phyloP scores from a whole-genome alignment of 306 rosid genomes.

The Quercus variabilis region DNA sequence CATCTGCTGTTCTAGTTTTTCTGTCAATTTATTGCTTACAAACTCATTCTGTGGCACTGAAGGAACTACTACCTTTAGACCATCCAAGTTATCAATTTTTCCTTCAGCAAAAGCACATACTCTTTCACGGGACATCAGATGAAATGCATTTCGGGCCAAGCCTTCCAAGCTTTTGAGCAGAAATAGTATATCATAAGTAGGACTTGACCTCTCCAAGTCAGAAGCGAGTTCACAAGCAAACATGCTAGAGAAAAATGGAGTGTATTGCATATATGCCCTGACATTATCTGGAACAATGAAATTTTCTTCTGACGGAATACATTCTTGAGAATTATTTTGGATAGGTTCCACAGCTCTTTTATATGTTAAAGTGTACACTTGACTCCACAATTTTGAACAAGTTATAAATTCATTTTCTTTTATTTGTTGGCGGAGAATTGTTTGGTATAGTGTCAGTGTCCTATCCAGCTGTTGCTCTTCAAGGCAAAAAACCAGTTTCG shows the following conservation, averaged over 20 bases:
- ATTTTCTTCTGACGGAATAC: constrained; percentile 31
- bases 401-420: constrained; percentile 57
- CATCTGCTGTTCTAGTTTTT: constrained; percentile 96
- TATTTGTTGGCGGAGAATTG: constrained; percentile 62
- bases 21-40: constrained; percentile 82
- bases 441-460: constrained; percentile 73
- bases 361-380: constrained; percentile 68
- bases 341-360: constrained; percentile 39
- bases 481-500: constrained; percentile 63
- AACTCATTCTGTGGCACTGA: constrained; percentile 76
- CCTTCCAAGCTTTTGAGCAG: constrained; percentile 83
- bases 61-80: constrained; percentile 46
- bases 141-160: constrained; percentile 63
- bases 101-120: constrained; percentile 85
- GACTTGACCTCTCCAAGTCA: constrained; percentile 71
- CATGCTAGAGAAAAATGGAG: constrained; percentile 63
- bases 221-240: constrained; percentile 65
- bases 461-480: constrained; percentile 67
- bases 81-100: constrained; percentile 58
- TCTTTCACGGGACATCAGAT: constrained; percentile 77
- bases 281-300: constrained; percentile 28
- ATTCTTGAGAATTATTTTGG: constrained; percentile 28
- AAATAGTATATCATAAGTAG: constrained; percentile 59
- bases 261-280: constrained; percentile 40
- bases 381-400: constrained; percentile 62